phyloP scores from a whole-genome alignment of 2,329 filamentous ascomycete genomes.

The Phaeomoniella chlamydospora region DNA sequence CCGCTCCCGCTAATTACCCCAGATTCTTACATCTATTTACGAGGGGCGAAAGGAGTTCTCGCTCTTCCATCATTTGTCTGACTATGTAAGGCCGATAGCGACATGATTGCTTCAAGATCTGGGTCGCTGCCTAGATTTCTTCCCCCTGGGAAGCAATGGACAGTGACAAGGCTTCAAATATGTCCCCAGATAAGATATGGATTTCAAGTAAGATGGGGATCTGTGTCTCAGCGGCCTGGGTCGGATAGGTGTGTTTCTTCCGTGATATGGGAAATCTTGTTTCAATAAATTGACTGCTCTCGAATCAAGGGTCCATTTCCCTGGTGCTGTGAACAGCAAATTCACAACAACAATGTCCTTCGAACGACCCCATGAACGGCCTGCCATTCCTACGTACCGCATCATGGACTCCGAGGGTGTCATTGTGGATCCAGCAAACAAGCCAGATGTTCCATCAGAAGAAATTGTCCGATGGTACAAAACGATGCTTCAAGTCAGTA shows the following conservation, averaged over 20 bases:
- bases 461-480: conserved; percentile 48
- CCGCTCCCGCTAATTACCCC: conserved; percentile 1
- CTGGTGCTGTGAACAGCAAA: conserved; percentile 86
- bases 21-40: too few relatives aligned
- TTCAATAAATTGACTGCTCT: too few relatives aligned
- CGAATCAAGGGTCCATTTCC: conserved; percentile 61
- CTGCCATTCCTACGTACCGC: conserved; percentile 79
- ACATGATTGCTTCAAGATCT: too few relatives aligned
- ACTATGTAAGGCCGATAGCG: too few relatives aligned
- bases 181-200: too few relatives aligned
- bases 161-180: too few relatives aligned
- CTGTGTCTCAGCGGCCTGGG: conserved; percentile 42
- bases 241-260: conserved; percentile 41
- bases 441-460: conserved; percentile 25
- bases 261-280: too few relatives aligned
- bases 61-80: too few relatives aligned
- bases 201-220: conserved; percentile 34
- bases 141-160: too few relatives aligned
- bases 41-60: too few relatives aligned
- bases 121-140: too few relatives aligned
- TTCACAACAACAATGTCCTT: conserved; percentile 75
- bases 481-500: conserved; percentile 55
- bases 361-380: conserved; percentile 54
- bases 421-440: conserved; percentile 50
- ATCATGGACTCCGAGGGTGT: conserved; percentile 79